Conservation (phyloP, 176 grass and related monocot species). For the Phoenix dactylifera region DNA sequence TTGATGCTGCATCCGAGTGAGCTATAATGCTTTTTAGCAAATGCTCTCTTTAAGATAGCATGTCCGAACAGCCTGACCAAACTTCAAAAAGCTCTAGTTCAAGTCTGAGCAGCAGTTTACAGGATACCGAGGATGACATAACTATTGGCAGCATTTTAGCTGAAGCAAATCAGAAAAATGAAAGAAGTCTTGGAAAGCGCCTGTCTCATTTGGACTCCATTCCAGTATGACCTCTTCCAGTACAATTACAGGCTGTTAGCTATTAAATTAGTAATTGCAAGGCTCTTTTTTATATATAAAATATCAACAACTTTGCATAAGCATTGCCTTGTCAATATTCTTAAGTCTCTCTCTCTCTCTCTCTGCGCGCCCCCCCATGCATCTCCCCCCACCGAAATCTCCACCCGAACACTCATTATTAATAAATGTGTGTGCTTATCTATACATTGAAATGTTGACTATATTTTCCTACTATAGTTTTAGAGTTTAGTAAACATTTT, state of each 20-base stretch:
- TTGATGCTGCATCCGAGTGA: neutral
- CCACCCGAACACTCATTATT: no score
- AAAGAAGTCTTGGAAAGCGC: conserved; percentile 67
- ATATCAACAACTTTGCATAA: no score
- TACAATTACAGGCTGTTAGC: neutral
- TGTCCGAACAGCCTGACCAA: conserved; percentile 68
- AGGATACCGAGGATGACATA: conserved; percentile 63
- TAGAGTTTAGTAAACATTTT: neutral
- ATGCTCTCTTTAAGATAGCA: conserved; percentile 48
- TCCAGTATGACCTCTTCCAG: conserved; percentile 45
- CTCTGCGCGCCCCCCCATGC: no score
- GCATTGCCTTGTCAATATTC: no score
- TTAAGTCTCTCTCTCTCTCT: no score
- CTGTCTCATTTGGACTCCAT: conserved; percentile 93
- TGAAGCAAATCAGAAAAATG: conserved; percentile 50
- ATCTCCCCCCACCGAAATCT: no score
- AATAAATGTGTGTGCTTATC: no score
- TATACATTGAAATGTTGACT: no score
- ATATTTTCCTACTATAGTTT: no score
- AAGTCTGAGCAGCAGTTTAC: conserved; percentile 71
- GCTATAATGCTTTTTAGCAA: conserved; percentile 7
- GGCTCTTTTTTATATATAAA: neutral
- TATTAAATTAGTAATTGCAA: neutral
- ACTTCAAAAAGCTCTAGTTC: conserved; percentile 83
- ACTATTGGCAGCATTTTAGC: conserved; percentile 73